phyloP scores from a whole-genome alignment of 495 filamentous ascomycete genomes.

The Hypoxylon perforatum region DNA sequence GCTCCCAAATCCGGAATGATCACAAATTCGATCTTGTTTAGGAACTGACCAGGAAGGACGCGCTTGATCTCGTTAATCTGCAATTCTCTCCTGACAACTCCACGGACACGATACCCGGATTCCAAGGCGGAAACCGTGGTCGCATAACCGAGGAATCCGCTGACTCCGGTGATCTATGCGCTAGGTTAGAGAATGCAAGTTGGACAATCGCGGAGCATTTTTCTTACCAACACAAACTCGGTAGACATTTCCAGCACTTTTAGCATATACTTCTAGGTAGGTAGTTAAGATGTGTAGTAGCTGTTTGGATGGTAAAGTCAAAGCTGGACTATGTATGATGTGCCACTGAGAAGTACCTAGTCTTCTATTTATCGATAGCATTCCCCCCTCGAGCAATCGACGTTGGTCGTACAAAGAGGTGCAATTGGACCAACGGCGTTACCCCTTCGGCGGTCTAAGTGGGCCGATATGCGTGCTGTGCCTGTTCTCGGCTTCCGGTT shows the following conservation, averaged over 20 bases:
- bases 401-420: no score
- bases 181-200: not conserved
- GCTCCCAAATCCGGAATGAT: slow-evolving; percentile 55
- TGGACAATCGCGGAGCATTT: not conserved
- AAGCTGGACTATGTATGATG: no score
- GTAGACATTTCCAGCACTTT: not conserved
- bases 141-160: slow-evolving; percentile 41
- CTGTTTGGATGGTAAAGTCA: not conserved
- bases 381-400: no score
- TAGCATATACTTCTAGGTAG: not conserved
- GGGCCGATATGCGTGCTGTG: not conserved
- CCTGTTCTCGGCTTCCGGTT: no score
- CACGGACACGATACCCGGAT: slow-evolving; percentile 46
- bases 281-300: not conserved
- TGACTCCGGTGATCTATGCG: slow-evolving; percentile 41
- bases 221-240: not conserved
- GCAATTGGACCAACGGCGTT: no score
- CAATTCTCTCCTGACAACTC: slow-evolving; percentile 38
- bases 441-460: no score
- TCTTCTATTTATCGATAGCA: no score
- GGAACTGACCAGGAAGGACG: slow-evolving; percentile 12
- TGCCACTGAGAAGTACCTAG: no score
- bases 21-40: slow-evolving; percentile 41
- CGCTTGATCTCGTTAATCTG: slow-evolving; percentile 29
- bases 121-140: slow-evolving; percentile 30